Conservation (phyloP, 2,329 filamentous ascomycete species). For the Epichloe coenophiala region DNA sequence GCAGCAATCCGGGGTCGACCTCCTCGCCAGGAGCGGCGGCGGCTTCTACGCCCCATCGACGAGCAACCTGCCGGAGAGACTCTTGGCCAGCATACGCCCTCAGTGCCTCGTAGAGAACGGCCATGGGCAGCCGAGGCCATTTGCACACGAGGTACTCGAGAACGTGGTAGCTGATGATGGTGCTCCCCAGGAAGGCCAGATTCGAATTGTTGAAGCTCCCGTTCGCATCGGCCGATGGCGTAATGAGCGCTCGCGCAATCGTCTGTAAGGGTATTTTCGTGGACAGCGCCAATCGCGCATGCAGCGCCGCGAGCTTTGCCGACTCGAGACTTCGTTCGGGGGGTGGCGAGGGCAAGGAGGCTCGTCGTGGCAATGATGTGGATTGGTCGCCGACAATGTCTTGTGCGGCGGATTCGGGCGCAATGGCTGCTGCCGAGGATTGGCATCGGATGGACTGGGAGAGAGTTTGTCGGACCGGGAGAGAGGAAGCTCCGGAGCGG, state of each 20-base stretch:
- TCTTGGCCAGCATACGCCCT: conserved; percentile 69
- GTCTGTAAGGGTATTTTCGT: conserved; percentile 72
- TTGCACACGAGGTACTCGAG: conserved; percentile 77
- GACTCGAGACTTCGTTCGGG: conserved; percentile 55
- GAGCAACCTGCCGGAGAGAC: conserved; percentile 58
- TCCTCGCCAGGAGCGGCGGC: conserved; percentile 81
- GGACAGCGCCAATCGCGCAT: conserved; percentile 75
- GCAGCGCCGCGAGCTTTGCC: conserved; percentile 82
- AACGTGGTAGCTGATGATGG: conserved; percentile 78
- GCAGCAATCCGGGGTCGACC: conserved; percentile 81
- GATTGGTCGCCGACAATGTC: conserved; percentile 9
- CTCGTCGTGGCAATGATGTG: conserved; percentile 7
- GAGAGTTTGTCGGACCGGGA: conserved; percentile 14
- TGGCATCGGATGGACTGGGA: conserved; percentile 16
- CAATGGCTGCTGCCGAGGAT: conserved; percentile 20
- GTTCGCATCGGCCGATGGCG: conserved; percentile 70
- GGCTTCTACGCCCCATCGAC: conserved; percentile 82
- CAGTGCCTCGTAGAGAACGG: conserved; percentile 76
- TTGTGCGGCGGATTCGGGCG: conserved; percentile 11
- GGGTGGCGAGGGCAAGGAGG: conserved; percentile 56
- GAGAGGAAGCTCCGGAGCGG: conserved; percentile 15
- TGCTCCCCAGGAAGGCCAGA: conserved; percentile 66
- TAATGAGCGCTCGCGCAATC: conserved; percentile 73
- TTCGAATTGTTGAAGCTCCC: conserved; percentile 78
- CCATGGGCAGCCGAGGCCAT: conserved; percentile 81